Conservation (phyloP, 2,329 filamentous ascomycete species). For the Stachybotrys echinatus region DNA sequence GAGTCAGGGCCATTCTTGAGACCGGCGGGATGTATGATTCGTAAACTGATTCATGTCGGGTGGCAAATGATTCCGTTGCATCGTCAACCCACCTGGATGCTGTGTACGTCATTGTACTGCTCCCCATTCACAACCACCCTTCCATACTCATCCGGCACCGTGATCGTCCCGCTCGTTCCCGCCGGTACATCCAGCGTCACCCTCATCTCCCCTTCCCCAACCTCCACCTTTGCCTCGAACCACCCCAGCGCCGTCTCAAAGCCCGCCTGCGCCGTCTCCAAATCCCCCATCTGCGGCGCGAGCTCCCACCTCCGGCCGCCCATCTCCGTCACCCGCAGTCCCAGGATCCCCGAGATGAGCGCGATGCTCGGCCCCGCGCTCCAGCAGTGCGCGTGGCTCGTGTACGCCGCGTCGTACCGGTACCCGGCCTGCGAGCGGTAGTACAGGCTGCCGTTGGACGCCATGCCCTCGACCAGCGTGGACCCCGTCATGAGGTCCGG, state of each 20-base stretch:
- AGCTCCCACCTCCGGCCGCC: constrained; percentile 1
- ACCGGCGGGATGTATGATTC: no score
- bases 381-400: constrained; percentile 29
- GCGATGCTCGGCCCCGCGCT: constrained; percentile 21
- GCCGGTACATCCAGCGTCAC: background rate
- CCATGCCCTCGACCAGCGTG: constrained; percentile 29
- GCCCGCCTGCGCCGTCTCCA: background rate
- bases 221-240: constrained; percentile 1
- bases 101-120: background rate
- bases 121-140: background rate
- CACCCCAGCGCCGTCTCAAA: constrained; percentile 3
- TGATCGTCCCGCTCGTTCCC: background rate
- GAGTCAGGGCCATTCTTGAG: no score
- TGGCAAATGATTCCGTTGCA: no score
- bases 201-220: background rate
- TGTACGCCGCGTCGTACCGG: constrained; percentile 22
- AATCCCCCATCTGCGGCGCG: background rate
- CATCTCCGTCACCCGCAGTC: background rate
- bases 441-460: constrained; percentile 27
- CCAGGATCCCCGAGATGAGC: constrained; percentile 6
- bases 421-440: constrained; percentile 25
- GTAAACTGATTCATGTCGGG: no score
- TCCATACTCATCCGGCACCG: background rate
- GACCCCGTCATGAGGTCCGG: constrained; percentile 25
- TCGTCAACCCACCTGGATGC: background rate